These are phyloP conservation scores for Hyaloscypha bicolor DNA, from an alignment of 495 filamentous ascomycete species.

Conservation along the genomic window DNA sequence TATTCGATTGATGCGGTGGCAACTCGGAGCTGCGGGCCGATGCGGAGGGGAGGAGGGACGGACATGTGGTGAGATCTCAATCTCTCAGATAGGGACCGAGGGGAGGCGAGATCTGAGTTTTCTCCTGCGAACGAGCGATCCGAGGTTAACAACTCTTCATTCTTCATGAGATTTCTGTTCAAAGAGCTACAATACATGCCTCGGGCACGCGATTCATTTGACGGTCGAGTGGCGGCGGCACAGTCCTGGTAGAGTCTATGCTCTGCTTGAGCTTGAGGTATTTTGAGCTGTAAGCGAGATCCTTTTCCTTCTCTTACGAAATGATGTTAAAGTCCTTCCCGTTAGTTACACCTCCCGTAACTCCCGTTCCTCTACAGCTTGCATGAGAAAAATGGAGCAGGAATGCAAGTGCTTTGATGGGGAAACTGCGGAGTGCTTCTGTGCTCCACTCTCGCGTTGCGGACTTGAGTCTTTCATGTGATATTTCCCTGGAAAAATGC, in stretches of 20 bases:
- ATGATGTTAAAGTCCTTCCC: slow-evolving; percentile 1
- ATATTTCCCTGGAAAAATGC: neutral
- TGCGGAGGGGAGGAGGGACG: neutral
- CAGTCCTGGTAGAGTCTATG: too few relatives aligned
- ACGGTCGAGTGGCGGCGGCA: too few relatives aligned
- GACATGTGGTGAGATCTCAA: neutral
- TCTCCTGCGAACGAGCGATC: too few relatives aligned
- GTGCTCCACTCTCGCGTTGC: neutral
- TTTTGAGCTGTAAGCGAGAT: neutral
- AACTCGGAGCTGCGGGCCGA: neutral
- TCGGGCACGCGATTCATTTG: too few relatives aligned
- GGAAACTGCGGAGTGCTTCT: slow-evolving; percentile 7
- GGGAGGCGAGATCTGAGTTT: neutral
- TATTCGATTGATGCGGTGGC: neutral
- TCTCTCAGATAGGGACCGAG: neutral
- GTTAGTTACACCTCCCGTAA: slow-evolving; percentile 1
- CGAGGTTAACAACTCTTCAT: too few relatives aligned
- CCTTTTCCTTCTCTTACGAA: neutral
- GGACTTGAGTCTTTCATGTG: slow-evolving; percentile 3
- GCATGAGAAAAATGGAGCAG: neutral
- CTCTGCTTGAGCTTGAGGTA: too few relatives aligned
- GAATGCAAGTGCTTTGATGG: slow-evolving; percentile 15
- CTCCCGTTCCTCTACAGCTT: neutral
- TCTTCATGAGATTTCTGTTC: neutral
- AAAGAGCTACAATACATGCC: too few relatives aligned